Conservation (phyloP, 192 early-diverging fungal species). For the Coemansia sp. region DNA sequence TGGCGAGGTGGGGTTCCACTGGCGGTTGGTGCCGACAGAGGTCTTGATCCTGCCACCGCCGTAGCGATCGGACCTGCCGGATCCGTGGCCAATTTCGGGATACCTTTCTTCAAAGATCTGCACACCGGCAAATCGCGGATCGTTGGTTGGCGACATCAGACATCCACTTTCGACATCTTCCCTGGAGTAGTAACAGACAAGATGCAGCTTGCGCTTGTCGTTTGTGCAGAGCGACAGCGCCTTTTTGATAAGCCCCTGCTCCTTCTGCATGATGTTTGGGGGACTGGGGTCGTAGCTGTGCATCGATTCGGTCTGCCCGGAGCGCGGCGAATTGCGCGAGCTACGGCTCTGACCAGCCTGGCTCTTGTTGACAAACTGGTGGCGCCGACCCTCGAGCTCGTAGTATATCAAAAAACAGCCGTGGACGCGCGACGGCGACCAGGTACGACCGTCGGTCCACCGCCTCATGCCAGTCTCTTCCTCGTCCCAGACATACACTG, state of each 20-base stretch:
- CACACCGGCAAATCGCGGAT: constrained; percentile 66
- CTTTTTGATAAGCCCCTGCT: constrained; percentile 84
- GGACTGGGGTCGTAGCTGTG: constrained; percentile 41
- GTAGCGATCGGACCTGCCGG: constrained; percentile 39
- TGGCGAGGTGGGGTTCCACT: constrained; percentile 18
- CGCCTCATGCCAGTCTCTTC: constrained; percentile 86
- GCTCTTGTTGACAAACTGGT: constrained; percentile 52
- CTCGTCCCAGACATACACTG: constrained; percentile 90
- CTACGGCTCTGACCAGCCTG: constrained; percentile 22
- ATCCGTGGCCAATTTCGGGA: constrained; percentile 65
- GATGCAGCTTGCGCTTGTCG: constrained; percentile 77
- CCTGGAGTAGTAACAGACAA: constrained; percentile 89
- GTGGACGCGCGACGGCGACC: constrained; percentile 84
- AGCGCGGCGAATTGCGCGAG: constrained; percentile 36
- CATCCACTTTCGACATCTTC: constrained; percentile 68
- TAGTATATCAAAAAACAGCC: constrained; percentile 89
- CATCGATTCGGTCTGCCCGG: constrained; percentile 14
- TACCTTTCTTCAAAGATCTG: constrained; percentile 75
- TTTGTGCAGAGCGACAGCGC: constrained; percentile 81
- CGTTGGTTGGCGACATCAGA: constrained; percentile 66
- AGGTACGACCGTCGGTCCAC: constrained; percentile 89
- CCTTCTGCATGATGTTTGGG: constrained; percentile 61
- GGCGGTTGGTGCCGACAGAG: constrained; percentile 12
- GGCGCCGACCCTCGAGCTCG: constrained; percentile 72
- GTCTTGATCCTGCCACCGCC: constrained; percentile 27